Evolutionary conservation across 2,329 filamentous ascomycete genomes (phyloP), one percentile per base, ranked within the genome.

Genomic region (Trichophyton equinum): DNA sequence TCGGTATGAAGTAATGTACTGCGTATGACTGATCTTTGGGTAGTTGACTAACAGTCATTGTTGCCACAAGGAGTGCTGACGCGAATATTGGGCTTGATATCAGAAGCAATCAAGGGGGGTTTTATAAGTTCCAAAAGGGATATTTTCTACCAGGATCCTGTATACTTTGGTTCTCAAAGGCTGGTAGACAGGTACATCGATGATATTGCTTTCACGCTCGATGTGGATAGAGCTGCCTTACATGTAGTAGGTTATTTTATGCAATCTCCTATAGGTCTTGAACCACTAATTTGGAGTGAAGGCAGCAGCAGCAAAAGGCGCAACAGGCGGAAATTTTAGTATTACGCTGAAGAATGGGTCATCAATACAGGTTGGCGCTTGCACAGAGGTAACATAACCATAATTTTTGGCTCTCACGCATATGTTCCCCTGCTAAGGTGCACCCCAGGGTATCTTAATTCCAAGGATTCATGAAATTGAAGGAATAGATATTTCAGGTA

Each of bases 61-160:
- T 40, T 38, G 61, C n/a, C 27, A 15, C 40, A 58, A 83, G 82
- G 80, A 65, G 76, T 82, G 4, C 70, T 82, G 2, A 62, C 83
- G n/a, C 77, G 80, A 4, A 78, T 85, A 7, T 70, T 85, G 7
- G 77, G 80, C 47, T 74, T 82, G 15, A 76, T 85, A 58, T 78
- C 82, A 40, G 74, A 79, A 63, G 78, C 79, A 4, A 71, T 85
- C 20, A 66, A 74, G 6, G 73, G 74, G 1, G 74, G 79, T 49
- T 69, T 76, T 18, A 68, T 78, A 8, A 74, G 83, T 62, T 83
- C 82, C 0, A 85, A 85, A 68, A 85, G 84, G 63, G 84, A 86
- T 64, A 80, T 86, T 33, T 86, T 82, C 66, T 86, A 86, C 67
- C 79, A 77, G 57, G 81, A 85, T 63, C 82, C 83, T 1, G 75